Percentiles rank a stretch among this genome's conserved stretches.
phyloP scores from a whole-genome alignment of 2,329 filamentous ascomycete genomes.

The Ceratocystis albifundus region DNA sequence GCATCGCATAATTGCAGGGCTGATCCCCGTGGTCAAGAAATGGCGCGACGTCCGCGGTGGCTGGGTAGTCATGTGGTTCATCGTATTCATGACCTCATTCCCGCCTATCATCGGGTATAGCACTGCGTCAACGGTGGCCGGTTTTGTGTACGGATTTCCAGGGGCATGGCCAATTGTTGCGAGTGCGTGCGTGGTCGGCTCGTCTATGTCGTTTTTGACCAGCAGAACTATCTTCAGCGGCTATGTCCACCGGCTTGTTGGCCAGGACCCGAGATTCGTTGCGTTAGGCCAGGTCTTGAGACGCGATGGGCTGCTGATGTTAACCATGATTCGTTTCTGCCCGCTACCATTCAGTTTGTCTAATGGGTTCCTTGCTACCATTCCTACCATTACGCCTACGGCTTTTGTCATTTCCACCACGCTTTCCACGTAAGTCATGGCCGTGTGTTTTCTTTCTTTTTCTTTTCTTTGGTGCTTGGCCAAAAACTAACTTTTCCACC shows the following conservation, averaged over 20 bases:
- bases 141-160: conserved; percentile 46
- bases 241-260: conserved; percentile 71
- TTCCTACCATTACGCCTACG: conserved; percentile 69
- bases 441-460: no score
- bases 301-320: conserved; percentile 75
- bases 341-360: conserved; percentile 85
- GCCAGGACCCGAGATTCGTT: conserved; percentile 73
- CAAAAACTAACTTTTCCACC: conserved; percentile 15
- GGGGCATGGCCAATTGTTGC: conserved; percentile 73
- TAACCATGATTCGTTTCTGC: conserved; percentile 85
- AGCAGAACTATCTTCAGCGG: conserved; percentile 65
- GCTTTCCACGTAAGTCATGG: conserved; percentile 45
- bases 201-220: conserved; percentile 65
- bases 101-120: conserved; percentile 83
- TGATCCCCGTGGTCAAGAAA: conserved; percentile 59
- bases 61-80: conserved; percentile 61
- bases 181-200: conserved; percentile 65
- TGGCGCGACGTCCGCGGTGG: conserved; percentile 67
- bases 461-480: no score
- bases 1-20: conserved; percentile 62
- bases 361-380: conserved; percentile 88
- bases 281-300: conserved; percentile 80
- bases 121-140: conserved; percentile 48
- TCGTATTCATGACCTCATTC: conserved; percentile 68
- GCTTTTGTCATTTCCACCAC: conserved; percentile 74